Evolutionary conservation across 208 protist genomes (phyloP), one percentile per base, ranked within the genome.

Genomic region (Leishmania gerbilli): DNA sequence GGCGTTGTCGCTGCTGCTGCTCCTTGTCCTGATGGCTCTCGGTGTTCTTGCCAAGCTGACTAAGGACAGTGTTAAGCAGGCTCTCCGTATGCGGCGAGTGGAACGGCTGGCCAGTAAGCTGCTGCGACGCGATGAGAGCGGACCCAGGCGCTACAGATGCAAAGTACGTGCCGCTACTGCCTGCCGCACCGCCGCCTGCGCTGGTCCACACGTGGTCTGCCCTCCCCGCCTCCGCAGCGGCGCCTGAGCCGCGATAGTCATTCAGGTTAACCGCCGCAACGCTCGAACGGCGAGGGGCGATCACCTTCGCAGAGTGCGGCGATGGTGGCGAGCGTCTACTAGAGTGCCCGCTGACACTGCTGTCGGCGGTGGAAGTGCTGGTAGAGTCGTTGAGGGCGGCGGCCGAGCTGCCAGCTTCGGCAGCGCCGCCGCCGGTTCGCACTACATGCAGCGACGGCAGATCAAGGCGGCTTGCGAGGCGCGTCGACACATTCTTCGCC

Each of bases 61-160:
- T 56, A 51, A 85, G 71, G 34, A 67, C 82, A 27, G 76, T 74
- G 60, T 78, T 80, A 27, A 85, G 62, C 24, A 85, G 77, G 45
- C 82, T 81, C 62, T 81, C 82, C 24, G 82, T 85, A 72, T 67
- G 71, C 7, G 82, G 82, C 37, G 82, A 85, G 62, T 85, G 62
- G 62, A 55, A 49, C 11, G 49, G 53, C 8, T 77, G 58, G 40
- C 82, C 49, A 37, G 42, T 17, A 24, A 47, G 77, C 47, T 40
- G 76, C 71, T 51, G 58, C 37, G 82, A 71, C 7, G 49, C 68
- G 2, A 24, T 77, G 27, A 60, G 37, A 21, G 74, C 53, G 0
- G 75, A 79, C 11, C 80, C 80, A 11, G 75, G 80, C 0, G 81
- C 77, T 69, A 62, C 53, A 31, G 76, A 80, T 24, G 67, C 67